Evolutionary conservation across 495 filamentous ascomycete species (phyloP).

Genomic region (Penicillium steckii): DNA sequence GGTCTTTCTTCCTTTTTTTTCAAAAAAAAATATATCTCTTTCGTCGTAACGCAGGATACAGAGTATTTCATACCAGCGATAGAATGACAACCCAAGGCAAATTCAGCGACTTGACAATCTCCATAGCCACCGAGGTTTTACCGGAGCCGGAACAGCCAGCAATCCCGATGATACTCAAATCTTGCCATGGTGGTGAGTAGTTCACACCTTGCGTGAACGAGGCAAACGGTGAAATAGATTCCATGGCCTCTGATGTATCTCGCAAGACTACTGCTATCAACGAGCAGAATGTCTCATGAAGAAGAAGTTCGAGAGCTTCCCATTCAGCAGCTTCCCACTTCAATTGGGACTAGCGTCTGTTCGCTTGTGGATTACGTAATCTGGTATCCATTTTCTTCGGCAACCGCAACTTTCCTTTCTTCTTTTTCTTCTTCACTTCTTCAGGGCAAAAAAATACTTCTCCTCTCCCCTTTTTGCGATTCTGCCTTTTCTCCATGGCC

Average conservation of each 20-base stretch:
- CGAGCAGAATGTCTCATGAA: constrained; percentile 4
- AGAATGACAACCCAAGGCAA: constrained; percentile 97
- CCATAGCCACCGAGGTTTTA: constrained; percentile 92
- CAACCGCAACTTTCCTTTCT: constrained; percentile 9
- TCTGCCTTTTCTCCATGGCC: constrained; percentile 31
- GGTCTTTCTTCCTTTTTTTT: too few species aligned
- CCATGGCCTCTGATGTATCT: constrained; percentile 26
- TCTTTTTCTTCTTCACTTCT: constrained; percentile 10
- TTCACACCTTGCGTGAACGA: constrained; percentile 54
- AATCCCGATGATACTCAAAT: constrained; percentile 92
- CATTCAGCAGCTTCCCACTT: neutral
- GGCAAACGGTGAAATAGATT: constrained; percentile 45
- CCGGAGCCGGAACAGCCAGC: constrained; percentile 95
- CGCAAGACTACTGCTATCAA: neutral
- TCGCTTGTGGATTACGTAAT: constrained; percentile 25
- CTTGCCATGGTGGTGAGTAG: constrained; percentile 92
- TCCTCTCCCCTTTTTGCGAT: constrained; percentile 20
- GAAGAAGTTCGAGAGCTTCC: too few species aligned
- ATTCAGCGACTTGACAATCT: constrained; percentile 85
- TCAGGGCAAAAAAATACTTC: too few species aligned
- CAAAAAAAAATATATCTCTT: neutral
- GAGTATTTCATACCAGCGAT: constrained; percentile 69
- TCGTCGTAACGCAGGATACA: neutral
- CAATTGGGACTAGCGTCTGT: constrained; percentile 24
- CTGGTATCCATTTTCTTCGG: constrained; percentile 18